Evolutionary conservation across 805 yeast species (phyloP), one percentile per base, ranked within the genome.

Genomic region (Cyberlindnera euphorbiae): DNA sequence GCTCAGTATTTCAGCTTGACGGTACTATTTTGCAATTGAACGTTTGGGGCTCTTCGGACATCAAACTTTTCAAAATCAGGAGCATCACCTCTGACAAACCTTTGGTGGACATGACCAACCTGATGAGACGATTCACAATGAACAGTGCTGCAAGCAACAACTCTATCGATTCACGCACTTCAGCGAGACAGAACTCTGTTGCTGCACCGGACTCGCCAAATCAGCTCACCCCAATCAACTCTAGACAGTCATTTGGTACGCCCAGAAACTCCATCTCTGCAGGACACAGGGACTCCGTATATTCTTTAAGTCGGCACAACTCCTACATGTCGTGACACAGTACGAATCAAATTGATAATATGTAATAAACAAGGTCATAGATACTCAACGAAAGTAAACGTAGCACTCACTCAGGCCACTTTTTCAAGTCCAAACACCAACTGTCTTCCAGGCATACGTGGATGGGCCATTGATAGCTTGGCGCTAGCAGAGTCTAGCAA

Each of bases 381-480:
- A n/a, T n/a, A n/a, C n/a, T n/a, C n/a, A n/a, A n/a, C n/a, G n/a
- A n/a, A n/a, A n/a, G n/a, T n/a, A n/a, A n/a, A n/a, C n/a, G n/a
- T n/a, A n/a, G n/a, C n/a, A n/a, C n/a, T n/a, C n/a, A n/a, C n/a
- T n/a, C n/a, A n/a, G n/a, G n/a, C 27, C 13, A 26, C 33, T 19
- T 32, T 44, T 7, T 44, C 44, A 10, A 71, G 49, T 43, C 60
- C 63, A 16, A 77, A 63, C 1, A 82, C 56, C 35, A 83, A 53
- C 53, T 83, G 93, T 42, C 83, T 63, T 2, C 79, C 85, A 3
- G 69, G 59, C 10, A 72, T 67, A 37, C 59, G 59, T 0, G 94
- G 94, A 50, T 85, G 87, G 14, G 85, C 81, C 65, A 82, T 55
- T 0, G 63, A 55, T 4, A 76, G 47, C 17, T 60, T 59, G 13